Base-by-base conservation (phyloP, 495 filamentous ascomycete species). In the Neurospora cerealis region DNA sequence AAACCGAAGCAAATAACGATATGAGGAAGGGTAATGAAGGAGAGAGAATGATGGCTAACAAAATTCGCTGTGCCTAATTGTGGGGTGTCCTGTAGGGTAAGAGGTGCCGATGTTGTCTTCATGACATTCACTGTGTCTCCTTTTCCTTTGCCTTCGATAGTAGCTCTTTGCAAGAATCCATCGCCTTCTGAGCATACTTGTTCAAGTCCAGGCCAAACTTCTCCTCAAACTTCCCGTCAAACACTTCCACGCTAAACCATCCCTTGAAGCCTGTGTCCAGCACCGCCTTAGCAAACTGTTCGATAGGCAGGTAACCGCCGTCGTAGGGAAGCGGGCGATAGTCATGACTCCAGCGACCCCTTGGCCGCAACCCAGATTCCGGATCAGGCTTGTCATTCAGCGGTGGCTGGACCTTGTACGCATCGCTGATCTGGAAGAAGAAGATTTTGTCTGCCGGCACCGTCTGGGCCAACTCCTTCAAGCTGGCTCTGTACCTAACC, bases 181-280 rank as follows among this genome's bases (percentile, higher is more conserved):
- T 91, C 2, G 90, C 90, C 73, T 85, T 85, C 79, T 87, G 83
- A 28, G 89, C 88, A 82, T 86, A 93, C 19, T 79, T 78, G 1
- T 79, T 78, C 82, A 93, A 80, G 60, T 93, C 86, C 5, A 80
- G 71, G 17, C 74, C 84, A 41, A 80, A 82, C 75, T 90, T 88
- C 39, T 88, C 83, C 77, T 85, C 86, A 42, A 86, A 88, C 69
- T 87, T 86, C 24, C 86, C 83, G 83, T 95, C 91, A 83, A 95
- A 95, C 9, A 93, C 88, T 82, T 95, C 92, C 73, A 92, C 88
- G 3, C 89, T 91, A 62, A 93, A 89, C 88, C 90, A 93, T 0
- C 90, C 90, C 70, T 87, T 81, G 70, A 91, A 94, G 5, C 93
- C 92, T 2, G 92, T 94, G 71, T 77, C 81, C 44, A 94, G 78